These are phyloP conservation scores for Phyllosticta capitalensis DNA, from an alignment of 2,329 filamentous ascomycete genomes.

Conservation along the genomic window DNA sequence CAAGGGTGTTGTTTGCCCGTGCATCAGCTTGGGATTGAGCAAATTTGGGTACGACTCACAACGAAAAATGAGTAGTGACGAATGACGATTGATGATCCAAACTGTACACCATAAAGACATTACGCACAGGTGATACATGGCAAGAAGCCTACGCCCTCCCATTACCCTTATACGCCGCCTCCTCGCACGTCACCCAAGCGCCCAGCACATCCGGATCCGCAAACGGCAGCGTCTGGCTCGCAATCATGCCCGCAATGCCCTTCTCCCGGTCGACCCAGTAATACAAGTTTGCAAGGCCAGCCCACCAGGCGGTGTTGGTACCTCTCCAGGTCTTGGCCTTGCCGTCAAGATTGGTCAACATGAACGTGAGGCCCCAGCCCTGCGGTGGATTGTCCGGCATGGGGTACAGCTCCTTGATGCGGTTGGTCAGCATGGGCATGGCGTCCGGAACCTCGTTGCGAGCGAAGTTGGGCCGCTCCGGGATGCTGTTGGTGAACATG, in stretches of 20 bases:
- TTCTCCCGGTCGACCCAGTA: slow-evolving; percentile 56
- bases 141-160: not conserved
- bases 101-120: not conserved
- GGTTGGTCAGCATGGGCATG: slow-evolving; percentile 42
- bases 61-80: not conserved
- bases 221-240: slow-evolving; percentile 26
- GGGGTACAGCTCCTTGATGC: slow-evolving; percentile 41
- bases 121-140: not conserved
- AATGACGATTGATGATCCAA: not conserved
- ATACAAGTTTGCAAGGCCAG: slow-evolving; percentile 50
- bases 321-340: slow-evolving; percentile 3
- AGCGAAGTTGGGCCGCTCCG: slow-evolving; percentile 44
- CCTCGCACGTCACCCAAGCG: slow-evolving; percentile 27
- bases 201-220: slow-evolving; percentile 24
- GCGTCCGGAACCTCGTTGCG: slow-evolving; percentile 35
- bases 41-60: not conserved
- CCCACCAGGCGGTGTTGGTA: slow-evolving; percentile 46
- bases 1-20: no score
- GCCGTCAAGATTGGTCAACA: slow-evolving; percentile 34
- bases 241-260: slow-evolving; percentile 39
- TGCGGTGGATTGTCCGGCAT: slow-evolving; percentile 43
- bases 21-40: no score
- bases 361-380: slow-evolving; percentile 55
- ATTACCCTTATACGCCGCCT: slow-evolving; percentile 26
- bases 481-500: slow-evolving; percentile 58